A percentile compares a stretch with the other conserved stretches of the same genome.
Evolutionary conservation across 768 basidiomycete species (phyloP).

Genomic region (Suillus clintonianus): DNA sequence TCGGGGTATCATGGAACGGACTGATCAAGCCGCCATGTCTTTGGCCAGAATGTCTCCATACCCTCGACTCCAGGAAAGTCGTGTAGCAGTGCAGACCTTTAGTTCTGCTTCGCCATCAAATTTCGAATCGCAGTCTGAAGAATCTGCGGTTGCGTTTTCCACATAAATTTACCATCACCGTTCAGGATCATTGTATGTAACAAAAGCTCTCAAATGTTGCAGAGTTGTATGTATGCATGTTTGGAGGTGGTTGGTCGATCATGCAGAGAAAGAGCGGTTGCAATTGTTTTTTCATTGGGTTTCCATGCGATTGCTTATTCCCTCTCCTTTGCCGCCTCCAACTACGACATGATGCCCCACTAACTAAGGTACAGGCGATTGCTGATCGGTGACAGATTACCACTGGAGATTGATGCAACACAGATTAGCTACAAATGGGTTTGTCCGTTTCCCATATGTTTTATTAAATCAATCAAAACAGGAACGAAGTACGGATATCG

Average conservation of each 20-base stretch:
- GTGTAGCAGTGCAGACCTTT: background rate
- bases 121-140: background rate
- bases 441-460: background rate
- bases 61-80: background rate
- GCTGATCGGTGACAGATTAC: background rate
- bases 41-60: constrained; percentile 9
- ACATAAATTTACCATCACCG: background rate
- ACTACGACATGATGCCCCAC: background rate
- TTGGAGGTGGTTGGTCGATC: background rate
- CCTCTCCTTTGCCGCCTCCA: background rate
- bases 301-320: background rate
- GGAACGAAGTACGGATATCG: background rate
- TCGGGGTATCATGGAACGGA: constrained; percentile 46
- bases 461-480: background rate
- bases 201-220: background rate
- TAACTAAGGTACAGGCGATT: background rate
- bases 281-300: background rate
- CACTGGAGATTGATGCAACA: background rate
- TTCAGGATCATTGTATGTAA: background rate
- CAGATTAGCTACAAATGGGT: background rate
- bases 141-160: background rate
- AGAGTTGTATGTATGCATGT: background rate
- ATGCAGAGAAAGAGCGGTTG: background rate
- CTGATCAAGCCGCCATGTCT: constrained; percentile 50
- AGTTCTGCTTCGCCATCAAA: background rate